Percentiles rank a stretch among this genome's conserved stretches.
These are phyloP conservation scores for Mesotaenium endlicherianum DNA, from an alignment of 139 green algal genomes.

Conservation along the genomic window DNA sequence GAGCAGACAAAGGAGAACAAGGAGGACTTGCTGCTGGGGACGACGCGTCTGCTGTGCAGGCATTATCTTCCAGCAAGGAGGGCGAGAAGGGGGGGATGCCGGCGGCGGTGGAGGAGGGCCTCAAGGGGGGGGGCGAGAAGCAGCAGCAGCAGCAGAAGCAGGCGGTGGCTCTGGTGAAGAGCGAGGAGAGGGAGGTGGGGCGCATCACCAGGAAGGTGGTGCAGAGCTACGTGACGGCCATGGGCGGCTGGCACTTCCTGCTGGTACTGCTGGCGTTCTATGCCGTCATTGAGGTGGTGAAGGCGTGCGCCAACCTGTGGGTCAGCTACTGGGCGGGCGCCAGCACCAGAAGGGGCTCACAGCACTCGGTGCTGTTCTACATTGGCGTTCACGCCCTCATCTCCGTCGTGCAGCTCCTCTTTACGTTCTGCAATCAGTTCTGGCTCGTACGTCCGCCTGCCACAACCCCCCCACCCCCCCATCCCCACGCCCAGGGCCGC, in stretches of 20 bases:
- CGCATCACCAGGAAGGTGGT: constrained; percentile 10
- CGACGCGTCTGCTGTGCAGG: no score
- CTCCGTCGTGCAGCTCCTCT: constrained; percentile 32
- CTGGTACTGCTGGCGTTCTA: constrained; percentile 36
- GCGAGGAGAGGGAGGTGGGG: constrained; percentile 10
- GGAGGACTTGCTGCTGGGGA: no score
- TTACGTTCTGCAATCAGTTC: constrained; percentile 43
- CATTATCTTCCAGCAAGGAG: no score
- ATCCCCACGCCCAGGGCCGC: no score
- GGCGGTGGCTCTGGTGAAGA: constrained; percentile 50
- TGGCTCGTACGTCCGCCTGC: constrained; percentile 39
- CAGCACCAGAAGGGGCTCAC: not conserved
- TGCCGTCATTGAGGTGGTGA: constrained; percentile 10
- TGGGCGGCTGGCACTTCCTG: constrained; percentile 28
- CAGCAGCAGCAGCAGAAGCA: constrained; percentile 57
- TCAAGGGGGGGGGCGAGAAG: no score
- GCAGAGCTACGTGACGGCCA: constrained; percentile 30
- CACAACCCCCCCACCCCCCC: no score
- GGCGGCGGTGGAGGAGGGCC: no score
- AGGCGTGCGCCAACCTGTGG: constrained; percentile 34
- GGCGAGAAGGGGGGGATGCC: no score
- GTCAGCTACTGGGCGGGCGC: constrained; percentile 25
- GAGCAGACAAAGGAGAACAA: no score
- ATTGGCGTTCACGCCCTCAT: constrained; percentile 52
- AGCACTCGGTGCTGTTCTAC: constrained; percentile 44